Evolutionary conservation across 2,329 filamentous ascomycete species (phyloP).

Genomic region (Fusarium pilosicola): DNA sequence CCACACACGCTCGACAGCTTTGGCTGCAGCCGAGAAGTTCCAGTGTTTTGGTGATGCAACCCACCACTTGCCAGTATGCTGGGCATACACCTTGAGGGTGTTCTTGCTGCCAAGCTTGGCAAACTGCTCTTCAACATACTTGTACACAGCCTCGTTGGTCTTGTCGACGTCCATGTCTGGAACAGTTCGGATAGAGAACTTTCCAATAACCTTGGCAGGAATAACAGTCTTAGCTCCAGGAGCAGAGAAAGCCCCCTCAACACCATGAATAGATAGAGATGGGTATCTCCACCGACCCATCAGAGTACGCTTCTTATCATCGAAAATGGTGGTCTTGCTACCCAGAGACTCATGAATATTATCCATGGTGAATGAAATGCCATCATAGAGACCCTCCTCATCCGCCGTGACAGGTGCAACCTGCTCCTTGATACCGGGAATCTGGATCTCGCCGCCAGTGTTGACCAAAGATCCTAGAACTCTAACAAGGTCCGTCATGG

Average conservation of each 20-base stretch:
- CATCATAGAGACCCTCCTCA: slow-evolving; percentile 86
- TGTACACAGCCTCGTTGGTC: slow-evolving; percentile 86
- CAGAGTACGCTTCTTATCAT: slow-evolving; percentile 89
- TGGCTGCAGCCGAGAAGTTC: slow-evolving; percentile 95
- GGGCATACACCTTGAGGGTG: slow-evolving; percentile 79
- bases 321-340: slow-evolving; percentile 85
- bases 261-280: slow-evolving; percentile 90
- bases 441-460: slow-evolving; percentile 89
- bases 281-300: slow-evolving; percentile 98
- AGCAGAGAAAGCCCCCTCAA: slow-evolving; percentile 94
- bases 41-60: slow-evolving; percentile 97
- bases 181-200: slow-evolving; percentile 98
- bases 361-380: slow-evolving; percentile 95
- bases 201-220: slow-evolving; percentile 95
- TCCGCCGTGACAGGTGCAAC: slow-evolving; percentile 89
- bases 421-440: slow-evolving; percentile 93
- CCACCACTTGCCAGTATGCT: slow-evolving; percentile 99
- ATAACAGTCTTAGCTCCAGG: slow-evolving; percentile 98
- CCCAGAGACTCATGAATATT: slow-evolving; percentile 93
- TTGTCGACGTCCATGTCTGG: slow-evolving; percentile 95
- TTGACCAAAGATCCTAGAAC: slow-evolving; percentile 88
- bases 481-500: slow-evolving; percentile 94
- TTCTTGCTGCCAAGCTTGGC: slow-evolving; percentile 93
- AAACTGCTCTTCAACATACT: slow-evolving; percentile 85
- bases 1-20: slow-evolving; percentile 97